Conservation (phyloP, 805 yeast species). For the Wickerhamomyces hampshirensis region DNA sequence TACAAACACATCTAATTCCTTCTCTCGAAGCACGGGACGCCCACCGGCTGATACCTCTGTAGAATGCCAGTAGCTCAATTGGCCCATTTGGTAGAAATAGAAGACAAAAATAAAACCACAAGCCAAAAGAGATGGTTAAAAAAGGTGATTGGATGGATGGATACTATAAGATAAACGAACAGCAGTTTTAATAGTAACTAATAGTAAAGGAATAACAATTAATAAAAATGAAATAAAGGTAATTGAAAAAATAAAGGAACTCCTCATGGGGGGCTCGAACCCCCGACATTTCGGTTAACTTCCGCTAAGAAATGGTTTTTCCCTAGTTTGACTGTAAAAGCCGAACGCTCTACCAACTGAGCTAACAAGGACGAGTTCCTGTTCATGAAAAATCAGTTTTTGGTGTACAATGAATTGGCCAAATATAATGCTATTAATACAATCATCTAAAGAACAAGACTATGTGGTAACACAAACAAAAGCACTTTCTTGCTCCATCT, state of each 20-base stretch:
- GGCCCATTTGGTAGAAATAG: slow-evolving; percentile 11
- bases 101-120: too few relatives aligned
- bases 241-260: neutral
- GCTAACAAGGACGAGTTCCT: slow-evolving; percentile 8
- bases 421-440: too few relatives aligned
- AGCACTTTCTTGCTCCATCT: too few relatives aligned
- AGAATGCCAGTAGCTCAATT: slow-evolving; percentile 28
- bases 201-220: too few relatives aligned
- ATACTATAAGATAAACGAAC: too few relatives aligned
- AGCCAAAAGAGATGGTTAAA: neutral
- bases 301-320: neutral
- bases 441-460: too few relatives aligned
- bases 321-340: neutral
- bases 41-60: slow-evolving; percentile 34
- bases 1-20: slow-evolving; percentile 49
- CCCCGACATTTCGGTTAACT: neutral
- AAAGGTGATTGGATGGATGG: too few relatives aligned
- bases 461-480: too few relatives aligned
- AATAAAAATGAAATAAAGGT: neutral
- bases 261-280: neutral
- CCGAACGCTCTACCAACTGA: neutral
- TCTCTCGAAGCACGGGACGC: slow-evolving; percentile 34
- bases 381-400: neutral
- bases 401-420: neutral
- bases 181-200: too few relatives aligned